Evolutionary conservation across 2,329 filamentous ascomycete genomes (phyloP), one percentile per base, ranked within the genome.

Genomic region (Neobulgaria alba): DNA sequence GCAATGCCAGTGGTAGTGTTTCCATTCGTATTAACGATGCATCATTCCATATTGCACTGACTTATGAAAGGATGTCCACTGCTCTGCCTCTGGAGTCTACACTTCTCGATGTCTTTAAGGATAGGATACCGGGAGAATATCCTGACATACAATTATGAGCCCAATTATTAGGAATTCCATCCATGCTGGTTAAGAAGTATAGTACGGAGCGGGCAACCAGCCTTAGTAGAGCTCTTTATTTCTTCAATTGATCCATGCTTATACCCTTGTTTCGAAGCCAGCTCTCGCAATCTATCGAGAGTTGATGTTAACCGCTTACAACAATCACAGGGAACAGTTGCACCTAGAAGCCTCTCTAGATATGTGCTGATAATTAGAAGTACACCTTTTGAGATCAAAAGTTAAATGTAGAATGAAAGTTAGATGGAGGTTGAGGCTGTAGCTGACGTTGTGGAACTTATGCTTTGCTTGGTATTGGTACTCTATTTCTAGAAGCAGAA

Each of bases 281-380:
- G n/a, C 5, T 15, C 33, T 35, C 20, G 15, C 19, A 35, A n/a
- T 5, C 33, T 18, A 20, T 35, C 33, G 19, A 35, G 15, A 9
- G 33, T 35, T 35, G 33, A 35, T 15, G 19, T 19, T 18, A 35
- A 18, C n/a, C 12, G 19, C 33, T n/a, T 19, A 18, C 33, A 35
- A 18, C 16, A 3, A 15, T 35, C n/a, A 19, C 33, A 35, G n/a
- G n/a, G n/a, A n/a, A n/a, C n/a, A n/a, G n/a, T n/a, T n/a, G n/a
- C n/a, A n/a, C n/a, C n/a, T n/a, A n/a, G n/a, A n/a, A n/a, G n/a
- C n/a, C n/a, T n/a, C n/a, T n/a, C n/a, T n/a, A n/a, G n/a, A n/a
- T n/a, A n/a, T n/a, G n/a, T n/a, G n/a, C n/a, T n/a, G n/a, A n/a
- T n/a, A n/a, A n/a, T n/a, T n/a, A n/a, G n/a, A n/a, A n/a, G n/a